Conservation (phyloP, 768 basidiomycete genomes). For the Lactarius psammicola region DNA sequence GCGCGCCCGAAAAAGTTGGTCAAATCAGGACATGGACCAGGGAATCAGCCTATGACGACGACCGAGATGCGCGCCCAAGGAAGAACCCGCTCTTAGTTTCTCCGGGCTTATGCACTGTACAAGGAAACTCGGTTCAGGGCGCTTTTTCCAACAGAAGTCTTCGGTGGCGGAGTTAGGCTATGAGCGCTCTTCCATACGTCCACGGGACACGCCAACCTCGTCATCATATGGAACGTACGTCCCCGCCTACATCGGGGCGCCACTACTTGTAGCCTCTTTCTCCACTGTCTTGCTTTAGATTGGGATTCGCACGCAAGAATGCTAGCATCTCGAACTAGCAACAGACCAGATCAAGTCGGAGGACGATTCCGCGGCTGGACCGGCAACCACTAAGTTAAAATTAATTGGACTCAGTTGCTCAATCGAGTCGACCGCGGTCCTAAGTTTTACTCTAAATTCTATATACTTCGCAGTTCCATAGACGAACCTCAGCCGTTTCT, state of each 20-base stretch:
- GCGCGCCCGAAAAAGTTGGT: background rate
- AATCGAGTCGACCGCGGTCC: too few species aligned
- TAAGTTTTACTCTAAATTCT: too few species aligned
- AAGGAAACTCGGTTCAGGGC: background rate
- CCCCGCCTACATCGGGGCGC: background rate
- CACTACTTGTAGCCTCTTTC: background rate
- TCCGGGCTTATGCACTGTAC: background rate
- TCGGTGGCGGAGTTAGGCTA: background rate
- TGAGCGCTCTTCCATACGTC: background rate
- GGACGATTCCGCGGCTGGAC: too few species aligned
- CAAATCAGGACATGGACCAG: background rate
- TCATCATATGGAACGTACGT: background rate
- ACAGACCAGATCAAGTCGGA: too few species aligned
- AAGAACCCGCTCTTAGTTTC: background rate
- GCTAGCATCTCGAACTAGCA: too few species aligned
- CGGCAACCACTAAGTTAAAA: too few species aligned
- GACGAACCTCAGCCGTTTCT: too few species aligned
- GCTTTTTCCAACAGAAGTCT: background rate
- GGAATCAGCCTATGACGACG: background rate
- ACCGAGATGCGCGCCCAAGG: background rate
- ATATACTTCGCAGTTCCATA: too few species aligned
- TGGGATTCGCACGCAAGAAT: too few species aligned
- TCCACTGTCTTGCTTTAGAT: too few species aligned
- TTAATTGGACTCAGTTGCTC: too few species aligned
- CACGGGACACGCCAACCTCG: background rate